phyloP scores from a whole-genome alignment of 495 filamentous ascomycete genomes.

The Penicillium alfredii region DNA sequence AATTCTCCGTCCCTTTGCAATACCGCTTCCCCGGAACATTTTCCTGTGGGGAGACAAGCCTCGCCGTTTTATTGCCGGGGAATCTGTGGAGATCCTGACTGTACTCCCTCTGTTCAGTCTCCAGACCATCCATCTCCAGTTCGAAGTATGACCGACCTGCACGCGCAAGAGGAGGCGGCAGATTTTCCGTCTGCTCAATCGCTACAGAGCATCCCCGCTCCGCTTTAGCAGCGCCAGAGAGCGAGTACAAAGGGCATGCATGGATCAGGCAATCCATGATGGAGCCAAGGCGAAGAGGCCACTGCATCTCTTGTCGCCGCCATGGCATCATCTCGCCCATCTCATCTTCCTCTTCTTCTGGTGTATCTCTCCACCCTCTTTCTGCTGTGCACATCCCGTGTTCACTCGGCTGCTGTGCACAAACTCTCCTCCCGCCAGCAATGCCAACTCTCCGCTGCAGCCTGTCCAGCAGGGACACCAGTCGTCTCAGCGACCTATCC shows the following conservation, averaged over 20 bases:
- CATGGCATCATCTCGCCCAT: too few relatives aligned
- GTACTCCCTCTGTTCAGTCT: too few relatives aligned
- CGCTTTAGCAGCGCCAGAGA: not conserved
- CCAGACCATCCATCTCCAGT: too few relatives aligned
- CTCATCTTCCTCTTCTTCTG: not conserved
- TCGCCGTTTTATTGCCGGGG: slow-evolving; percentile 5
- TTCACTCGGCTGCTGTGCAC: not conserved
- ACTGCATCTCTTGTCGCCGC: too few relatives aligned
- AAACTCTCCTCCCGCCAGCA: not conserved
- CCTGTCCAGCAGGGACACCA: slow-evolving; percentile 46
- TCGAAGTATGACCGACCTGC: too few relatives aligned
- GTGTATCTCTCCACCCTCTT: not conserved
- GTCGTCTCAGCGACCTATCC: slow-evolving; percentile 35
- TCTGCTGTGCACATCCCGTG: not conserved
- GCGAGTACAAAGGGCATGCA: not conserved
- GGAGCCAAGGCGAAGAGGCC: too few relatives aligned
- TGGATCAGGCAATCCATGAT: too few relatives aligned
- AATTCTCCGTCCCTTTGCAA: slow-evolving; percentile 20
- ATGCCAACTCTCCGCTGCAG: slow-evolving; percentile 20
- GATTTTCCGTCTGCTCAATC: slow-evolving; percentile 12
- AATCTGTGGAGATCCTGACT: slow-evolving; percentile 9
- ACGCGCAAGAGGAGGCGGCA: too few relatives aligned
- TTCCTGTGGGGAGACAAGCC: slow-evolving; percentile 20
- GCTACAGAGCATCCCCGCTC: not conserved
- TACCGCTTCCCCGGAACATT: slow-evolving; percentile 14